phyloP scores from a whole-genome alignment of 164 flowering plant species.

The Piper longum region DNA sequence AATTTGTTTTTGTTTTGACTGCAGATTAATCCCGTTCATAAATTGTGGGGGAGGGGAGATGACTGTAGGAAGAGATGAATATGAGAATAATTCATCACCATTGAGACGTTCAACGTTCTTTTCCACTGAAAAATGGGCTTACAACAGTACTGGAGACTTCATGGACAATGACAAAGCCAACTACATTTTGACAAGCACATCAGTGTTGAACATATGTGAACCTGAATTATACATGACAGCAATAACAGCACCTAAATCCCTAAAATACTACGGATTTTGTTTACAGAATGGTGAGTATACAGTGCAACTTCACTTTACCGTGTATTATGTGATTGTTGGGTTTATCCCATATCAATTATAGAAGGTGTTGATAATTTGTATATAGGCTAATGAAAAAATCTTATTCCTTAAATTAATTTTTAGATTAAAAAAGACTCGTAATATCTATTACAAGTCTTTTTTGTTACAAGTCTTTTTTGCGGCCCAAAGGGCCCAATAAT shows the following conservation, averaged over 20 bases:
- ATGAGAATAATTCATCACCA: constrained; percentile 30
- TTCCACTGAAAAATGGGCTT: constrained; percentile 32
- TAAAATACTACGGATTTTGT: constrained; percentile 54
- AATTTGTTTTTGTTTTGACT: background rate
- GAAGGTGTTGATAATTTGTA: too few relatives aligned
- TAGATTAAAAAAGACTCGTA: too few relatives aligned
- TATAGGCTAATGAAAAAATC: too few relatives aligned
- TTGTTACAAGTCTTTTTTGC: too few relatives aligned
- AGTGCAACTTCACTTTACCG: constrained; percentile 54
- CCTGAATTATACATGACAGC: constrained; percentile 30
- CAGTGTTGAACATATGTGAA: constrained; percentile 13
- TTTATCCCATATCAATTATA: too few relatives aligned
- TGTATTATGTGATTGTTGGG: too few relatives aligned
- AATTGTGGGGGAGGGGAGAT: constrained; percentile 31
- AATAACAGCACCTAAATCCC: constrained; percentile 42
- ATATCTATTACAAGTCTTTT: too few relatives aligned
- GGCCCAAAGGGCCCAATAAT: too few relatives aligned
- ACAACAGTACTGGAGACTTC: constrained; percentile 66
- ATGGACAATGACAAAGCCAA: constrained; percentile 16
- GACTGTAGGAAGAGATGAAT: constrained; percentile 20
- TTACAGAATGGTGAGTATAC: constrained; percentile 43
- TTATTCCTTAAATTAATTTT: too few relatives aligned
- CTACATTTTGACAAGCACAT: constrained; percentile 12
- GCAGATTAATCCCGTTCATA: constrained; percentile 24
- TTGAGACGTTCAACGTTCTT: constrained; percentile 32